These are phyloP conservation scores for Nannochloropsis oceanica DNA, from an alignment of 108 stramenopile genomes.

Conservation along the genomic window DNA sequence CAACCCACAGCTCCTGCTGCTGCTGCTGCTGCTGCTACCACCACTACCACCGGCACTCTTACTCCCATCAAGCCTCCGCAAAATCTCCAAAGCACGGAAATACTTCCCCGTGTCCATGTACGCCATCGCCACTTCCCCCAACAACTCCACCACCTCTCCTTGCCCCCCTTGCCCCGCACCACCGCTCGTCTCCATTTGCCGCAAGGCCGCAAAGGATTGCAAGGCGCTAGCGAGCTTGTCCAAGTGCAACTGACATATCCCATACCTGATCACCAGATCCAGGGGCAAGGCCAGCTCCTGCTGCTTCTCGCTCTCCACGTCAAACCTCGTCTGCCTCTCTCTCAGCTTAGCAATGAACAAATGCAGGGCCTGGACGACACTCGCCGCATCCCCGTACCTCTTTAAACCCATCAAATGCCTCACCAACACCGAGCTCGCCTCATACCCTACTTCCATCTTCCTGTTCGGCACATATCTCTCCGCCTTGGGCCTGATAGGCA, in stretches of 20 bases:
- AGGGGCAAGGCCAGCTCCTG: not conserved
- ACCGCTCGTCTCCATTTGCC: not conserved
- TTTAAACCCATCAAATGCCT: not conserved
- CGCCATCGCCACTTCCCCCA: not conserved
- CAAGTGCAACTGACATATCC: not conserved
- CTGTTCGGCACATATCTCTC: not conserved
- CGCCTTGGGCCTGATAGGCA: not conserved
- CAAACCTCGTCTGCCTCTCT: not conserved
- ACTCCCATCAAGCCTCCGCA: not conserved
- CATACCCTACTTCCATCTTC: not conserved
- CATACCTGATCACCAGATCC: not conserved
- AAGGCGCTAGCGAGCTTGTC: not conserved
- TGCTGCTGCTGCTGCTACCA: not conserved
- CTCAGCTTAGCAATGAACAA: not conserved
- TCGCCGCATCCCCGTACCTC: not conserved
- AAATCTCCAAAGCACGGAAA: not conserved
- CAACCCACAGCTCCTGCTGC: not conserved
- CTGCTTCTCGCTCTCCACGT: not conserved
- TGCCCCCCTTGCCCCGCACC: not conserved
- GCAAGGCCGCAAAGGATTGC: not conserved
- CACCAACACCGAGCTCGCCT: not conserved
- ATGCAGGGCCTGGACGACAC: not conserved
- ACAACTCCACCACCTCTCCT: not conserved
- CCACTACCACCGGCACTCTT: not conserved
- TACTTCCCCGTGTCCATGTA: not conserved